These are phyloP conservation scores for Coemansia reversa DNA, from an alignment of 192 early-diverging fungal species.

Conservation along the genomic window DNA sequence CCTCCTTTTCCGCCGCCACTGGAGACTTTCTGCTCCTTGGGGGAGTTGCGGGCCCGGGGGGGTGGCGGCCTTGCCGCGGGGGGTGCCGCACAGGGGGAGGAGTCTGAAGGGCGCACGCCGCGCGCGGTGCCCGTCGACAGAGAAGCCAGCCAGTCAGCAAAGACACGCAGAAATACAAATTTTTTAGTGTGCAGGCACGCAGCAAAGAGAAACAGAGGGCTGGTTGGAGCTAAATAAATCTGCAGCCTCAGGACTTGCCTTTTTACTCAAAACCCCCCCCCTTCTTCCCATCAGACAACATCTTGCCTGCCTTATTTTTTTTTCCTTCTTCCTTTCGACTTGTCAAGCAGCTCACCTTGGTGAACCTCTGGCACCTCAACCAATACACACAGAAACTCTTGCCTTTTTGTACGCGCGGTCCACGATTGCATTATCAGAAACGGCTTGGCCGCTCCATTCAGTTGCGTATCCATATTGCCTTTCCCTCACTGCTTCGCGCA, in stretches of 20 bases:
- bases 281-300: constrained; percentile 20
- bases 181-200: constrained; percentile 20
- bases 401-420: constrained; percentile 5
- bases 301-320: constrained; percentile 24
- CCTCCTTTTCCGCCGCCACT: constrained; percentile 7
- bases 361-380: neutral
- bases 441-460: constrained; percentile 3
- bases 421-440: constrained; percentile 35
- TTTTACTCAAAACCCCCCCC: constrained; percentile 40
- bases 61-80: neutral
- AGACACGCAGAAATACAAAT: constrained; percentile 9
- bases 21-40: neutral
- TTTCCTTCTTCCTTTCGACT: constrained; percentile 3
- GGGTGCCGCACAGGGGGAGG: constrained; percentile 4
- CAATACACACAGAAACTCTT: neutral
- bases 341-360: neutral
- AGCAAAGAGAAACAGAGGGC: constrained; percentile 13
- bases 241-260: constrained; percentile 30
- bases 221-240: constrained; percentile 41
- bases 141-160: constrained; percentile 16
- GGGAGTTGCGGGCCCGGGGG: constrained; percentile 1
- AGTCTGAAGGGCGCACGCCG: neutral
- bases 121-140: neutral
- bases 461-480: constrained; percentile 12
- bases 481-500: neutral